Evolutionary conservation across 768 basidiomycete genomes (phyloP).

Genomic region (Boletus rubroflammeus): DNA sequence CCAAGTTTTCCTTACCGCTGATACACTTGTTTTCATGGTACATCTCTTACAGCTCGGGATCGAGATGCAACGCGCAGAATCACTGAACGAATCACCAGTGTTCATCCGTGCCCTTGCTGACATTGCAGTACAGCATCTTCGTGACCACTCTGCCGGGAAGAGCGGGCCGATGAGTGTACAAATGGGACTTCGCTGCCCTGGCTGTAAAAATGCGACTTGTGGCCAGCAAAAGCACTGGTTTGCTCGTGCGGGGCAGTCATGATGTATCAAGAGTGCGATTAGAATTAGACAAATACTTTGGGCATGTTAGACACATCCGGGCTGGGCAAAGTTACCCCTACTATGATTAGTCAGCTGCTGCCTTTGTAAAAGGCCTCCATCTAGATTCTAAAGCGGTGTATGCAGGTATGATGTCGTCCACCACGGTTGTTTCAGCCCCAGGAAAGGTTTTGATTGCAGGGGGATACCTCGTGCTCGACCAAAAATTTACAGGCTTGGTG

Average conservation of each 20-base stretch:
- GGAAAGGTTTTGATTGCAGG: conserved; percentile 96
- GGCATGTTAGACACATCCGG: too few relatives aligned
- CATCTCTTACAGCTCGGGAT: conserved; percentile 70
- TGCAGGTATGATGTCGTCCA: conserved; percentile 37
- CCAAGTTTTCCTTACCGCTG: not conserved
- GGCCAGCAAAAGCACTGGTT: conserved; percentile 89
- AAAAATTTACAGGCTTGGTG: conserved; percentile 78
- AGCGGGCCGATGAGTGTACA: conserved; percentile 69
- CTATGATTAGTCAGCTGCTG: conserved; percentile 27
- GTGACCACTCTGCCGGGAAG: conserved; percentile 53
- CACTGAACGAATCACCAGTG: conserved; percentile 92
- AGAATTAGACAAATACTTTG: not conserved
- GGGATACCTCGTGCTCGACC: conserved; percentile 95
- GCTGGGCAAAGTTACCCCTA: not conserved
- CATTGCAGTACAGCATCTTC: conserved; percentile 77
- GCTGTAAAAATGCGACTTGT: conserved; percentile 88
- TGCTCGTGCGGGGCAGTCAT: conserved; percentile 61
- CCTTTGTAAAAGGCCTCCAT: not conserved
- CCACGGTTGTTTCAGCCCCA: conserved; percentile 82
- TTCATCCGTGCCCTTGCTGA: conserved; percentile 95
- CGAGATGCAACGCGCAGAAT: conserved; percentile 83
- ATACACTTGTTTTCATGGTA: conserved; percentile 4
- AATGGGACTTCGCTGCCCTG: conserved; percentile 85
- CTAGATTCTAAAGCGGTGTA: not conserved
- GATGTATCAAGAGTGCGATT: conserved; percentile 15